A percentile compares a stretch with the other conserved stretches of the same genome.
These are phyloP conservation scores for Plasmodium knowlesi DNA, from an alignment of 169 alveolate genomes.

Conservation along the genomic window DNA sequence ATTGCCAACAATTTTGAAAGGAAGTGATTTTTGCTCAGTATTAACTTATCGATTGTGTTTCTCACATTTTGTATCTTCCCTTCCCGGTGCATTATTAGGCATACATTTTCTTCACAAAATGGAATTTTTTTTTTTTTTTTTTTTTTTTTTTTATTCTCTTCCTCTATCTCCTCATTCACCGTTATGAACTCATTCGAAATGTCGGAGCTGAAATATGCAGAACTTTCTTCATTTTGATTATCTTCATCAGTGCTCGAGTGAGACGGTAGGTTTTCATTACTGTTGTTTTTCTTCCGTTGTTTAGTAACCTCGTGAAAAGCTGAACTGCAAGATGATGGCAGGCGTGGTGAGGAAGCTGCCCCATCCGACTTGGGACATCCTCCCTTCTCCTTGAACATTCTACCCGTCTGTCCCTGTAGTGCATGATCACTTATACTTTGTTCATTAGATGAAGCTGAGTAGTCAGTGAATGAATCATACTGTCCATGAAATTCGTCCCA, in stretches of 20 bases:
- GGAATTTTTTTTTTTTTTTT: conserved; percentile 27
- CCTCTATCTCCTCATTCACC: conserved; percentile 17
- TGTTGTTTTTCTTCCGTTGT: not conserved
- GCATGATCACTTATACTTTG: not conserved
- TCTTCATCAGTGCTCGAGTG: not conserved
- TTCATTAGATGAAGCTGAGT: not conserved
- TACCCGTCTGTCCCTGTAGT: not conserved
- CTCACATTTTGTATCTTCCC: conserved; percentile 31
- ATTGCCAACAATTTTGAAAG: conserved; percentile 7
- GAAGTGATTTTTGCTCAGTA: conserved; percentile 39
- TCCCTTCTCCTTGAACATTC: not conserved
- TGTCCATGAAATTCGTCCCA: not conserved
- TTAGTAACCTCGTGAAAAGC: not conserved
- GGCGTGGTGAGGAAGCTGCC: not conserved
- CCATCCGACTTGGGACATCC: not conserved
- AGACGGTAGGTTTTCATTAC: not conserved
- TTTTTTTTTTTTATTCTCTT: conserved; percentile 1
- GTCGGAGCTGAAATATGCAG: conserved; percentile 28
- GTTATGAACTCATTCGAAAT: conserved; percentile 17
- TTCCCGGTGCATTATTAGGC: conserved; percentile 22
- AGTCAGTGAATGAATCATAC: not conserved
- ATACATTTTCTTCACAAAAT: conserved; percentile 47
- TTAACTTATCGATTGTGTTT: conserved; percentile 24
- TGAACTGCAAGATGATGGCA: not conserved
- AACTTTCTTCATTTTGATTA: not conserved